Base-by-base conservation (phyloP, 2,329 filamentous ascomycete species). In the Tolypocladium amazonense region DNA sequence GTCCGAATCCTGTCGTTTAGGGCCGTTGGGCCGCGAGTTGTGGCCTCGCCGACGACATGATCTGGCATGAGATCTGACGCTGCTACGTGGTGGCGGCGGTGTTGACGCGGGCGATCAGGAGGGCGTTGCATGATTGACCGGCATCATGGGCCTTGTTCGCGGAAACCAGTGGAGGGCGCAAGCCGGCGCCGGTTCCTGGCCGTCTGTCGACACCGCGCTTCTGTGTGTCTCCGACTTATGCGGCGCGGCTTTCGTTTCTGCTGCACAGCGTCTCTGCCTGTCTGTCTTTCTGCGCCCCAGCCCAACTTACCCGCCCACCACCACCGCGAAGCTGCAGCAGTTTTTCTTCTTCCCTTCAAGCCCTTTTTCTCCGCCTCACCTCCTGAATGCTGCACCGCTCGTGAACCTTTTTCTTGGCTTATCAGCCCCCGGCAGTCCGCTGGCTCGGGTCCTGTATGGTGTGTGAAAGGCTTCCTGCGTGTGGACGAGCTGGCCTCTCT, bases 401-500 rank as follows among this genome's bases (percentile, higher is more conserved):
- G 7, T 38, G 38, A 41, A 47, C 4, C 1, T n/a, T 56, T 55
- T 56, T 56, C 25, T n/a, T 39, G 12, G 33, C 33, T 20, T 12
- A 23, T 7, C 14, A 12, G 11, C 37, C 52, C 35, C 53, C 23
- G 18, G 37, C 39, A 35, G 56, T 57, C 30, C 56, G 56, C 56
- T 47, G 56, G 39, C 25, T 57, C 38, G 55, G 56, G 39, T 47
- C 18, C 56, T 47, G 56, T 33, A 30, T 25, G 38, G 41, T 47
- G 56, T 25, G 18, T 37, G 39, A n/a, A 8, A 20, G 33, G 18
- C 25, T 45, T 4, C 12, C 20, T 33, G 39, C 18, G 8, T 14
- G 45, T 52, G 50, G 23, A 47, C 45, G 60, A 62, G 58, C 58
- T 56, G 60, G 62, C 33, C 54, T 56, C 62, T 52, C 27, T 60